A percentile compares a stretch with the other conserved stretches of the same genome.
Evolutionary conservation across 352 stramenopile genomes (phyloP).

Genomic region (Globisporangium iwayamae): DNA sequence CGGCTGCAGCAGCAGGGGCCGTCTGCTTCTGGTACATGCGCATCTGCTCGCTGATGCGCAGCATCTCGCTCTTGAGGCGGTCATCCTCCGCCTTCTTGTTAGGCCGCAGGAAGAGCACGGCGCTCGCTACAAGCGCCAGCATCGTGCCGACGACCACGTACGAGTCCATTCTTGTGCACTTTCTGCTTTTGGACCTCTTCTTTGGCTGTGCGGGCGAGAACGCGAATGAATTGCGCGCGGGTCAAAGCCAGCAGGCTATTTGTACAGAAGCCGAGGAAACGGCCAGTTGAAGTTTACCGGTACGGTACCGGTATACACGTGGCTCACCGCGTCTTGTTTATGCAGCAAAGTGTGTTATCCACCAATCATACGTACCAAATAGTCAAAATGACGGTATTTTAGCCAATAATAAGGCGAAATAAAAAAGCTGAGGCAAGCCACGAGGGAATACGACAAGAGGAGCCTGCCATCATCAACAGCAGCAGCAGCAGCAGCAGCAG

Average conservation of each 20-base stretch:
- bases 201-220: not conserved
- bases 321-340: too few relatives aligned
- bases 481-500: too few relatives aligned
- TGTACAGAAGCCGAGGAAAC: not conserved
- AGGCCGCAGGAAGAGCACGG: slow-evolving; percentile 57
- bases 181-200: not conserved
- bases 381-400: too few relatives aligned
- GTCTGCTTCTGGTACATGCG: slow-evolving; percentile 73
- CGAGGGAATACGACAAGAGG: too few relatives aligned
- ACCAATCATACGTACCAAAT: too few relatives aligned
- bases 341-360: too few relatives aligned
- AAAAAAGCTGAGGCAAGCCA: too few relatives aligned
- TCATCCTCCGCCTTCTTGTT: slow-evolving; percentile 58
- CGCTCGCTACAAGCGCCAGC: slow-evolving; percentile 58
- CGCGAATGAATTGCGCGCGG: not conserved
- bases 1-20: slow-evolving; percentile 21
- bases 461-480: too few relatives aligned
- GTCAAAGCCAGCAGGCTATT: too few relatives aligned
- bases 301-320: too few relatives aligned
- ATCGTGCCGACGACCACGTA: slow-evolving; percentile 69
- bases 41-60: slow-evolving; percentile 76
- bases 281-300: not conserved
- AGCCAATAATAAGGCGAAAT: too few relatives aligned
- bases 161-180: slow-evolving; percentile 32
- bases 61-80: slow-evolving; percentile 63